Conservation (phyloP, 139 green algal genomes). For the Dunaliella primolecta region DNA sequence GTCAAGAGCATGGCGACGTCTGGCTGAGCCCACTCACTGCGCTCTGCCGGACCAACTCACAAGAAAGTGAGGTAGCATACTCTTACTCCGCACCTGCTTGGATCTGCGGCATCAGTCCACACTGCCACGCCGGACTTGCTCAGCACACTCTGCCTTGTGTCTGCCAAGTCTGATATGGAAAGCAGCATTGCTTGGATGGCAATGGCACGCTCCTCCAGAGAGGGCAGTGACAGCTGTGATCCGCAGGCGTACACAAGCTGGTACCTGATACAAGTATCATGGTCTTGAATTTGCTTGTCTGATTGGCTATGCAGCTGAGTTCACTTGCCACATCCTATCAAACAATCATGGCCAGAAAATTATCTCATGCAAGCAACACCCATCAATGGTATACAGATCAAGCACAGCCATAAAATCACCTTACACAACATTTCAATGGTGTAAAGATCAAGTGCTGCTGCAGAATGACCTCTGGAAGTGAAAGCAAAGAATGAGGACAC, state of each 20-base stretch:
- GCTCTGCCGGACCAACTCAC: conserved; percentile 38
- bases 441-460: no score
- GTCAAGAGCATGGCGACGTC: conserved; percentile 53
- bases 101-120: neutral
- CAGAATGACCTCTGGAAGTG: no score
- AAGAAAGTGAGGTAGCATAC: conserved; percentile 46
- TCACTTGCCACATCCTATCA: no score
- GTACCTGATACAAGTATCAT: conserved; percentile 21
- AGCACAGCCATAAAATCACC: no score
- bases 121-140: neutral
- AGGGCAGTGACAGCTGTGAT: conserved; percentile 5
- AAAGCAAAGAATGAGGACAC: no score
- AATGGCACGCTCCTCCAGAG: conserved; percentile 8
- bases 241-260: conserved; percentile 59
- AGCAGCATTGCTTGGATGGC: conserved; percentile 40
- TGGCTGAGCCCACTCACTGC: conserved; percentile 54
- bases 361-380: no score
- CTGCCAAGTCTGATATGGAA: neutral
- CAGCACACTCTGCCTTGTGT: neutral
- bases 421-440: no score
- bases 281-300: neutral
- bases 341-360: no score
- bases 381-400: no score
- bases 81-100: conserved; percentile 20
- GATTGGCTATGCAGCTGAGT: no score